Evolutionary conservation across 768 basidiomycete genomes (phyloP).

Genomic region (Agaricus sinodeliciosus): DNA sequence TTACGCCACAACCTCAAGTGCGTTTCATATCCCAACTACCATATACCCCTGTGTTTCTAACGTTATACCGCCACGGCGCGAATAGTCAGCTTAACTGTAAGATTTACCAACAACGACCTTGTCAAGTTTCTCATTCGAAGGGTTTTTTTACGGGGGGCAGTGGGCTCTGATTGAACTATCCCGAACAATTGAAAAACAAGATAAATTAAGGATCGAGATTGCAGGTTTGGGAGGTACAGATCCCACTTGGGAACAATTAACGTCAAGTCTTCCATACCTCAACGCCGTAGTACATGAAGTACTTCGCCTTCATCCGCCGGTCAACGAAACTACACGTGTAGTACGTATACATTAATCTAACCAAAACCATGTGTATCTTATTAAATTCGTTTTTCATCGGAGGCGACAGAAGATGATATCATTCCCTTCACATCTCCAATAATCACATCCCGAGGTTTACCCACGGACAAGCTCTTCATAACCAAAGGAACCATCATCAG

Average conservation of each 20-base stretch:
- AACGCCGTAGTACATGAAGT: slow-evolving; percentile 43
- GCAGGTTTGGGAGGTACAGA: slow-evolving; percentile 32
- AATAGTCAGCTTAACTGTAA: slow-evolving; percentile 31
- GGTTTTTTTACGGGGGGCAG: slow-evolving; percentile 15
- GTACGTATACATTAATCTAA: slow-evolving; percentile 21
- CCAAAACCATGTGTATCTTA: background rate
- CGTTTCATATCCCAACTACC: slow-evolving; percentile 8
- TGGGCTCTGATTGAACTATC: slow-evolving; percentile 57
- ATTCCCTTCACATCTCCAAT: slow-evolving; percentile 52
- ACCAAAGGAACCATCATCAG: slow-evolving; percentile 40
- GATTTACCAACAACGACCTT: background rate
- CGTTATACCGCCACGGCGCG: background rate
- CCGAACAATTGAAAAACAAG: slow-evolving; percentile 36
- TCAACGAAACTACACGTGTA: slow-evolving; percentile 26
- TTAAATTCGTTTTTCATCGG: background rate
- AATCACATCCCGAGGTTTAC: slow-evolving; percentile 31
- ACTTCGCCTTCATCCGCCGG: slow-evolving; percentile 33
- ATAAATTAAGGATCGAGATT: slow-evolving; percentile 44
- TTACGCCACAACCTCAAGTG: slow-evolving; percentile 50
- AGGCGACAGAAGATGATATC: slow-evolving; percentile 48
- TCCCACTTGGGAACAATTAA: slow-evolving; percentile 50
- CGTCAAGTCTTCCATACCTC: slow-evolving; percentile 44
- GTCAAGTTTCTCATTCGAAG: background rate
- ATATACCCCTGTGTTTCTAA: background rate
- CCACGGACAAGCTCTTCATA: slow-evolving; percentile 33